A percentile compares a stretch with the other conserved stretches of the same genome.
Conservation (phyloP, 169 alveolate species). For the Eimeria necatrix region DNA sequence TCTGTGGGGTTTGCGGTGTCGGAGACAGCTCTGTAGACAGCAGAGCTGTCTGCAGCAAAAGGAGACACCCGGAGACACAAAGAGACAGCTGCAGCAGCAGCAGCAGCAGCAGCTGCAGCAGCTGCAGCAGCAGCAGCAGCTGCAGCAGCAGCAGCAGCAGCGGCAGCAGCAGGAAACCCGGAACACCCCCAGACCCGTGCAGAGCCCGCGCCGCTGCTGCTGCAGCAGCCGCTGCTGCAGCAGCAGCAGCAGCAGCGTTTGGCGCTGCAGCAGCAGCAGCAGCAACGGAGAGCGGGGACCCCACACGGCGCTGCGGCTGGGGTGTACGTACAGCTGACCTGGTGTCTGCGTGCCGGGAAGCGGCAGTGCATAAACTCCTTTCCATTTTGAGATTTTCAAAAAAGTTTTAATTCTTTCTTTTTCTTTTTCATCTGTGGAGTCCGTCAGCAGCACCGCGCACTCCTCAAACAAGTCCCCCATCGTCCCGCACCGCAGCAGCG, state of each 20-base stretch:
- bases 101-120: background rate
- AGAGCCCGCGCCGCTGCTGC: background rate
- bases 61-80: background rate
- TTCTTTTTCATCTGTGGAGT: slow-evolving; percentile 29
- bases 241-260: background rate
- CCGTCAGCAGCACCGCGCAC: slow-evolving; percentile 42
- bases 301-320: background rate
- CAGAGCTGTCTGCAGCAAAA: background rate
- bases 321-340: slow-evolving; percentile 39
- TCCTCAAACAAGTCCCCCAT: slow-evolving; percentile 49
- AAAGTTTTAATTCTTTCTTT: background rate
- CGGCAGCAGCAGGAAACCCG: too few relatives aligned
- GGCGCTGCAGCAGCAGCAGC: background rate
- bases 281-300: too few relatives aligned
- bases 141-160: background rate
- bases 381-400: background rate
- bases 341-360: slow-evolving; percentile 25
- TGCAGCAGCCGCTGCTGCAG: background rate
- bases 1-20: slow-evolving; percentile 19
- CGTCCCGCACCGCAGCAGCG: background rate
- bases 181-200: background rate
- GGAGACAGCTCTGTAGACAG: slow-evolving; percentile 26
- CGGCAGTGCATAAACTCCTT: slow-evolving; percentile 43
- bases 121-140: too few relatives aligned
- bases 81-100: background rate